phyloP scores from a whole-genome alignment of 2,329 filamentous ascomycete genomes.

The Exophiala phaeomuriformis region DNA sequence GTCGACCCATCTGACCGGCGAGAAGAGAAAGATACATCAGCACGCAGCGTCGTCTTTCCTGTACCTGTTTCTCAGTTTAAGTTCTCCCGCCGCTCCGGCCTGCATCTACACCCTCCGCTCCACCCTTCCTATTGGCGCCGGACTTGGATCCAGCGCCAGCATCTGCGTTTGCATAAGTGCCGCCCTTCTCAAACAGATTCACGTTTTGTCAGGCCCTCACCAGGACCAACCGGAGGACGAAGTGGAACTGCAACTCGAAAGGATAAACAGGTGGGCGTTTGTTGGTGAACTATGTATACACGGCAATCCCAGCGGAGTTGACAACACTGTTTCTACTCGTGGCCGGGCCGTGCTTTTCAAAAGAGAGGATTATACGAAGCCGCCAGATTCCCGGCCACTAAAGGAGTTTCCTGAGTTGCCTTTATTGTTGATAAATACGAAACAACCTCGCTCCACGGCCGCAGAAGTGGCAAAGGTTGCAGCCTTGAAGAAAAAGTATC shows the following conservation, averaged over 20 bases:
- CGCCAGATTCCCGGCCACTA: slow-evolving; percentile 67
- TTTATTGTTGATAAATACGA: slow-evolving; percentile 81
- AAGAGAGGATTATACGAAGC: slow-evolving; percentile 66
- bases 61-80: slow-evolving; percentile 85
- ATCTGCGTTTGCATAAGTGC: slow-evolving; percentile 82
- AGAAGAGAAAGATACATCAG: slow-evolving; percentile 75
- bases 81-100: slow-evolving; percentile 67
- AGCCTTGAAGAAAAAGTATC: slow-evolving; percentile 62
- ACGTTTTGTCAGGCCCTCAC: slow-evolving; percentile 81
- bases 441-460: slow-evolving; percentile 75
- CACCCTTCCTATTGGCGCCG: slow-evolving; percentile 86
- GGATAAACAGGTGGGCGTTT: slow-evolving; percentile 97
- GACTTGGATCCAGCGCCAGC: slow-evolving; percentile 87
- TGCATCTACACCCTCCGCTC: slow-evolving; percentile 87
- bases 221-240: slow-evolving; percentile 83
- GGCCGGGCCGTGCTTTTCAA: slow-evolving; percentile 93
- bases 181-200: slow-evolving; percentile 78
- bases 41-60: slow-evolving; percentile 78
- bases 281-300: slow-evolving; percentile 97
- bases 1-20: slow-evolving; percentile 58
- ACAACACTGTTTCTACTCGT: slow-evolving; percentile 90
- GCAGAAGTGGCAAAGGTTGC: slow-evolving; percentile 82
- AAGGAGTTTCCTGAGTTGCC: slow-evolving; percentile 89
- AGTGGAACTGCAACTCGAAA: slow-evolving; percentile 80
- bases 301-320: slow-evolving; percentile 90